Conservation (phyloP, 257 asterid species). For the Gentiana macrophylla region DNA sequence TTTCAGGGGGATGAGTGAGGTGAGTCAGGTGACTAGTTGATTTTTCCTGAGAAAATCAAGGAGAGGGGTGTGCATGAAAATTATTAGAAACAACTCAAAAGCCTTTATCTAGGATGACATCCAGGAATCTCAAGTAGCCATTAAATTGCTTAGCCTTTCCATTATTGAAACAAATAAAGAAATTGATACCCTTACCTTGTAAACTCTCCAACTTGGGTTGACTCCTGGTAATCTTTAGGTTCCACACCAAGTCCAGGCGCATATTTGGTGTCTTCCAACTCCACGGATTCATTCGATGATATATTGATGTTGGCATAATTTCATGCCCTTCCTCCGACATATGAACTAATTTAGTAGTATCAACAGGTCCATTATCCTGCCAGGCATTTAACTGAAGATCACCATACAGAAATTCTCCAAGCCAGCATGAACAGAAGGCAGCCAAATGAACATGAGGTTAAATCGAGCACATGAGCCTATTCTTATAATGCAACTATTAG, state of each 20-base stretch:
- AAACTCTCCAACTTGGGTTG: slow-evolving; percentile 20
- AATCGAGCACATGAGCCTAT: neutral
- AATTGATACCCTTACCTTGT: slow-evolving; percentile 28
- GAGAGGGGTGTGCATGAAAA: too few species aligned
- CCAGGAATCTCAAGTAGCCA: neutral
- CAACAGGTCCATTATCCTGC: slow-evolving; percentile 9
- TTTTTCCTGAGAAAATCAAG: too few species aligned
- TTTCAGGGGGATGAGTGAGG: too few species aligned
- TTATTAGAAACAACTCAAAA: too few species aligned
- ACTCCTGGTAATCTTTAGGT: slow-evolving; percentile 24
- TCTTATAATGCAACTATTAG: neutral
- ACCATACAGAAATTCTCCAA: neutral
- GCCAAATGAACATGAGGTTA: neutral
- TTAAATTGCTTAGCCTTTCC: neutral
- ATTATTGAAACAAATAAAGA: neutral
- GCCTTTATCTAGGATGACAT: too few species aligned
- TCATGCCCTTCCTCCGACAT: slow-evolving; percentile 3
- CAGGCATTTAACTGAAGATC: neutral
- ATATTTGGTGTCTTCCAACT: slow-evolving; percentile 18
- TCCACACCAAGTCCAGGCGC: slow-evolving; percentile 14
- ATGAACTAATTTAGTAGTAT: neutral
- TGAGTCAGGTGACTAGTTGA: too few species aligned
- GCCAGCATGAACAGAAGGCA: neutral
- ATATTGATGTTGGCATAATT: slow-evolving; percentile 9
- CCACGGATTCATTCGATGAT: slow-evolving; percentile 14